Evolutionary conservation across 805 yeast genomes (phyloP), one percentile per base, ranked within the genome.

Genomic region (Kazachstania kunashirensis): DNA sequence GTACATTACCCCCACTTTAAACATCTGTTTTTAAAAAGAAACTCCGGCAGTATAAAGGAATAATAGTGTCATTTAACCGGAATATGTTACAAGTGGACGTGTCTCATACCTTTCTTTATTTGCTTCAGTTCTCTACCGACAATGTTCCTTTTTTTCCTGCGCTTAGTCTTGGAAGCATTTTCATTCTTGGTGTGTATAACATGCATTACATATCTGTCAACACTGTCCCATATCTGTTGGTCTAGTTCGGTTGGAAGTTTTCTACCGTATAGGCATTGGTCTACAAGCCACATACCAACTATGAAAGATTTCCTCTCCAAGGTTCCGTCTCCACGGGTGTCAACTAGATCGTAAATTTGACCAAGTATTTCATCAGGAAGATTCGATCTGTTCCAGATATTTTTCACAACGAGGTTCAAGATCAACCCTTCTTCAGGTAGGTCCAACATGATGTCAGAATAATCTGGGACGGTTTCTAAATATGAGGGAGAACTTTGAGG

Each of bases 281-380:
- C 99, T 2, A 92, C 88, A 4, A 88, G 61, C 98, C 98, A 92
- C 82, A 84, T 88, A 0, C 98, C 98, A n/a, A 88, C 88, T 20
- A 89, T 63, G 50, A 92, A 92, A 44, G 88, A 89, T 25, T 77
- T 79, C 42, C 84, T 73, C 46, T 78, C 81, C 37, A 92, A 63
- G 1, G 83, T 74, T 0, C 95, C 94, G 53, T 82, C 92, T 30
- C 65, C 58, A 44, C 77, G 57, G 37, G 62, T 69, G 53, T 73
- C 84, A 3, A 88, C 89, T 47, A 80, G 65, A 34, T 76, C 72
- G 85, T 85, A 84, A 20, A 79, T 77, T 34, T 73, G 71, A 16
- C 63, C 65, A 24, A 83, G 55, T 0, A 75, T 68, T 21, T 78
- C 84, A n/a, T 62, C 67, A 1, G 89, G 77, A 25, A 92, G 65